Conservation (phyloP, 192 early-diverging fungal genomes). For the Dissophora globulifera region DNA sequence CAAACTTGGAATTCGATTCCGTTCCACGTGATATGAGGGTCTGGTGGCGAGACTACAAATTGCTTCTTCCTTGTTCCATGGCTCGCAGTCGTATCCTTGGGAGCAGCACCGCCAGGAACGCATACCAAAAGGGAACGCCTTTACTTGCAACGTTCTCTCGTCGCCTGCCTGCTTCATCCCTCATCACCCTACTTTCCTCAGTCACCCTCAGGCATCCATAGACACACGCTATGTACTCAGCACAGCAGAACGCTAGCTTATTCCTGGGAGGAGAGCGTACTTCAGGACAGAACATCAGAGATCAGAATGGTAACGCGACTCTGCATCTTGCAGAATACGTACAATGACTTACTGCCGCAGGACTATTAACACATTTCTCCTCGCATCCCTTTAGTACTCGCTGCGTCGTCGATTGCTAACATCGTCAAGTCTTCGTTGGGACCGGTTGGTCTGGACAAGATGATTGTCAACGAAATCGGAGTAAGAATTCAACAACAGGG, state of each 20-base stretch:
- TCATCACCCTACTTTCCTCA: conserved; percentile 2
- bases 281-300: conserved; percentile 91
- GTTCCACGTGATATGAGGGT: no score
- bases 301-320: conserved; percentile 98
- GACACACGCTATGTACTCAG: conserved; percentile 54
- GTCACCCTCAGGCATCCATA: neutral
- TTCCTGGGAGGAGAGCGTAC: conserved; percentile 89
- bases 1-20: no score
- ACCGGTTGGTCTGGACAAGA: conserved; percentile 99
- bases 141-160: neutral
- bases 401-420: conserved; percentile 94
- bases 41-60: conserved; percentile 1
- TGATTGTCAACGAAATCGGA: conserved; percentile 99
- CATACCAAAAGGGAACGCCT: no score
- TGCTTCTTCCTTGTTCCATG: conserved; percentile 23
- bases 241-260: conserved; percentile 64
- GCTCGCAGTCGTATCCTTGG: no score
- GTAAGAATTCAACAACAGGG: conserved; percentile 67
- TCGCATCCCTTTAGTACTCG: conserved; percentile 79
- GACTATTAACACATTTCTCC: neutral
- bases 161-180: neutral
- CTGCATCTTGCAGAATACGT: no score
- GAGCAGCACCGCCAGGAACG: no score
- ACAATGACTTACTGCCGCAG: no score
- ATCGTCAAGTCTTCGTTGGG: conserved; percentile 98